Base-by-base conservation (phyloP, 805 yeast genomes). In the Schizosaccharomyces japonicus region DNA sequence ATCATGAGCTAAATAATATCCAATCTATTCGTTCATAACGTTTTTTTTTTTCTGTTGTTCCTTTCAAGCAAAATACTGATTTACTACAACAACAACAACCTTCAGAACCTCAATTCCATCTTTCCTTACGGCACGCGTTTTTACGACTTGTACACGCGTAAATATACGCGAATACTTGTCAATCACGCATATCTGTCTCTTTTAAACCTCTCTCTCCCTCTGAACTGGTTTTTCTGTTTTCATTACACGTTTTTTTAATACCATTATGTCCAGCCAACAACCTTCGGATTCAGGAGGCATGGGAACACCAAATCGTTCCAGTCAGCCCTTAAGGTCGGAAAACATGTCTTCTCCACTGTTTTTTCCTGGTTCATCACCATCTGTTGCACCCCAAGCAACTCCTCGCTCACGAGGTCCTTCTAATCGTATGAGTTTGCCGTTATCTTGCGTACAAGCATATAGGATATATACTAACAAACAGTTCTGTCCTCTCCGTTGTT, bases 401-500 rank as follows among this genome's bases (percentile, higher is more conserved):
- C 34, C 39, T 27, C 19, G 21, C 11, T 26, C 39, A 11, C n/a
- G 13, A 44, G 32, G 26, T 15, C 40, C 33, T 13, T 26, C 42
- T 8, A 13, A 25, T 36, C 42, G 36, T 32, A 32, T n/a, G n/a
- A 32, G 36, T 32, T 13, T 1, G n/a, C 17, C 3, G n/a, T 32
- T 13, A 4, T 2, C 17, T 32, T 17, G 7, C 36, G 4, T 4
- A 13, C 3, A 32, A 19, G 13, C 32, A 23, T 13, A 29, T 27
- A 3, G 8, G 17, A 21, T 19, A n/a, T 29, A 33, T 7, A 17
- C 21, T 5, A 23, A 33, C 21, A 17, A 17, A 11, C 26, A 45
- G 61, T 60, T 25, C 65, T 63, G 1, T 66, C 70, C 3, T 69
- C 73, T 2, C 73, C 74, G 17, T 55, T 70, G 48, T 46, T 50